These are phyloP conservation scores for Achaetomiella virescens DNA, from an alignment of 495 filamentous ascomycete genomes.

Conservation along the genomic window DNA sequence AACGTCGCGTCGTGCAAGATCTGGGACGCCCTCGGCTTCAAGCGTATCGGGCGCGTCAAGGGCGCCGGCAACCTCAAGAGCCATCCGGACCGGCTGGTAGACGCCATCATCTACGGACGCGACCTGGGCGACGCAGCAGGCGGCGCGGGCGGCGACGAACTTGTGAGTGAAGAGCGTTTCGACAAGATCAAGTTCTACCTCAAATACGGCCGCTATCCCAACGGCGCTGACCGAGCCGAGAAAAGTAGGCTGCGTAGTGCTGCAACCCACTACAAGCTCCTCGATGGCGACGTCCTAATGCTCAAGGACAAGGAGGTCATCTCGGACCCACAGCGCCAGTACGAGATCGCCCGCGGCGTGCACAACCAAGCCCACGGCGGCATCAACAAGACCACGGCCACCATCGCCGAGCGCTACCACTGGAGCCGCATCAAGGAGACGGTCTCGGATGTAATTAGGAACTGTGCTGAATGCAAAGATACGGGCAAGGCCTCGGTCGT, in stretches of 20 bases:
- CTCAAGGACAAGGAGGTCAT: constrained; percentile 98
- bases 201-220: constrained; percentile 88
- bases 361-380: constrained; percentile 80
- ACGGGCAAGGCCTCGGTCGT: constrained; percentile 51
- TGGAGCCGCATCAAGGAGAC: constrained; percentile 99
- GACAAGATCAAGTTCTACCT: constrained; percentile 98
- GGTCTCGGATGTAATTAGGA: constrained; percentile 86
- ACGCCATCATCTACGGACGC: constrained; percentile 95
- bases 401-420: constrained; percentile 88
- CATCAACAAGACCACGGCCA: constrained; percentile 96
- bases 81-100: constrained; percentile 71
- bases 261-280: constrained; percentile 90
- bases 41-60: constrained; percentile 88
- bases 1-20: constrained; percentile 92
- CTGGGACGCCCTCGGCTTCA: constrained; percentile 97
- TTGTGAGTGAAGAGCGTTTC: constrained; percentile 92
- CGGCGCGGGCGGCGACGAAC: constrained; percentile 62
- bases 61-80: constrained; percentile 80
- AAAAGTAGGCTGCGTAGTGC: constrained; percentile 90
- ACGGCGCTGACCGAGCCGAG: constrained; percentile 88
- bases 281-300: constrained; percentile 77
- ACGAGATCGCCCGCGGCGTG: constrained; percentile 73
- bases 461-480: constrained; percentile 87
- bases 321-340: constrained; percentile 82
- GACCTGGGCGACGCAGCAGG: constrained; percentile 52